Conservation (phyloP, 768 basidiomycete species). For the Melanogaster broomeanus region DNA sequence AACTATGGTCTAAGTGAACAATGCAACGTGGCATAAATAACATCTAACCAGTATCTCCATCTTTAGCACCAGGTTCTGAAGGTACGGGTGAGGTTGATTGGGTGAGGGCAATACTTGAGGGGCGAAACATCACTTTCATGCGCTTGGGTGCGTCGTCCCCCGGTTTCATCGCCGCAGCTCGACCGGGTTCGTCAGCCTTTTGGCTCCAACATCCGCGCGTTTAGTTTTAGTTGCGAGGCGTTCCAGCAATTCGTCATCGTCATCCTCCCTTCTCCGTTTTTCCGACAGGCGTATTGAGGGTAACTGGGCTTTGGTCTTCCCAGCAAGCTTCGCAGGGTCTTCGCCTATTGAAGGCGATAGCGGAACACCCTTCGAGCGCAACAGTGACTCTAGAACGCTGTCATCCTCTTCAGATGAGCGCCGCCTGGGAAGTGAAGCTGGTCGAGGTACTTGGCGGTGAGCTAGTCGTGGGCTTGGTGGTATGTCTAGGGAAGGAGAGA, state of each 20-base stretch:
- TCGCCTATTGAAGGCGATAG: slow-evolving; percentile 40
- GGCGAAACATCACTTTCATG: slow-evolving; percentile 72
- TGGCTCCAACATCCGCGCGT: slow-evolving; percentile 51
- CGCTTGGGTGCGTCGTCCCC: slow-evolving; percentile 58
- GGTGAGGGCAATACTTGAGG: slow-evolving; percentile 26
- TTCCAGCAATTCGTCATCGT: slow-evolving; percentile 67
- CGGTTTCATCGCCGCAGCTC: slow-evolving; percentile 27
- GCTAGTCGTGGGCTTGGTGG: slow-evolving; percentile 40
- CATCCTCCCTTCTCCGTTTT: slow-evolving; percentile 71
- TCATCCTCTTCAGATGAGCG: slow-evolving; percentile 50
- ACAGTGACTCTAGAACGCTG: slow-evolving; percentile 55
- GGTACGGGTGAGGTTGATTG: slow-evolving; percentile 43
- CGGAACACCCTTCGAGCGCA: slow-evolving; percentile 37
- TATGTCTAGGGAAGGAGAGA: slow-evolving; percentile 36
- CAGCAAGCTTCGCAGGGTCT: slow-evolving; percentile 26
- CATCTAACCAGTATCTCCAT: slow-evolving; percentile 69
- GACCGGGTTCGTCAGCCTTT: slow-evolving; percentile 39
- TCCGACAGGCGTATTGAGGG: slow-evolving; percentile 57
- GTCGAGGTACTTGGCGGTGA: slow-evolving; percentile 39
- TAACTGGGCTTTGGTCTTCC: slow-evolving; percentile 34
- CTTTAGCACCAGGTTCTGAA: slow-evolving; percentile 69
- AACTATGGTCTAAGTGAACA: neutral
- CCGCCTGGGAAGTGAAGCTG: slow-evolving; percentile 48
- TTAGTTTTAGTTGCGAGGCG: slow-evolving; percentile 60
- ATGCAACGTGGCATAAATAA: neutral